Evolutionary conservation across 2,329 filamentous ascomycete genomes (phyloP).

Genomic region (Aciculosporium take): DNA sequence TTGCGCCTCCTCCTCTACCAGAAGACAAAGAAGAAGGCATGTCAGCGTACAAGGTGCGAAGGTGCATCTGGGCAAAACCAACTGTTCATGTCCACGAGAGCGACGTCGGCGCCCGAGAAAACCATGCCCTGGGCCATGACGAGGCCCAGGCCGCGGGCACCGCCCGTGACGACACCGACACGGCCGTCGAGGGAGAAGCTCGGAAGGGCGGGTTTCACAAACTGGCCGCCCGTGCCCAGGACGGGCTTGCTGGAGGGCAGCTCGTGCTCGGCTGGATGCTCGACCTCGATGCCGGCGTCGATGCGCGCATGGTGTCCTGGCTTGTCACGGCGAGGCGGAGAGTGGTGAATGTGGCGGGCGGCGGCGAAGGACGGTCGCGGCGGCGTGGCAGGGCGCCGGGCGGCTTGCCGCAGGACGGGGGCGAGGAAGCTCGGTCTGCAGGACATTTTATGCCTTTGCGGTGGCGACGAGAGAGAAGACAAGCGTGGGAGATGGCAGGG

Average conservation of each 20-base stretch:
- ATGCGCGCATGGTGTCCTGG: conserved; percentile 63
- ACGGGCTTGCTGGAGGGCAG: conserved; percentile 59
- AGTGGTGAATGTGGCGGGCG: conserved; percentile 19
- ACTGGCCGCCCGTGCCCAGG: conserved; percentile 61
- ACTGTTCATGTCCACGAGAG: conserved; percentile 91
- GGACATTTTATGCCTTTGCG: conserved; percentile 10
- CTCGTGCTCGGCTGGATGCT: conserved; percentile 62
- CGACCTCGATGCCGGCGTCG: conserved; percentile 61
- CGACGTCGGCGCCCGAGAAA: conserved; percentile 73
- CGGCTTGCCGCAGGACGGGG: conserved; percentile 16
- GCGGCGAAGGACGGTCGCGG: conserved; percentile 13
- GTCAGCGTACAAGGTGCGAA: neutral
- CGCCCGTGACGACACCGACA: conserved; percentile 77
- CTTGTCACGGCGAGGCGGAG: conserved; percentile 23
- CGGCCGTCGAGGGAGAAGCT: conserved; percentile 76
- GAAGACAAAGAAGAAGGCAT: neutral
- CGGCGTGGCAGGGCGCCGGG: conserved; percentile 13
- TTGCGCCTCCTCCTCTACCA: conserved; percentile 67
- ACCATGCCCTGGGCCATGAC: conserved; percentile 91
- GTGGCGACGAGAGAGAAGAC: too few species aligned
- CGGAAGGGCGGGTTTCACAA: conserved; percentile 73
- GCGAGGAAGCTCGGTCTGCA: conserved; percentile 11
- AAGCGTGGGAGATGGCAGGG: too few species aligned
- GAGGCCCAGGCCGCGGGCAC: conserved; percentile 74
- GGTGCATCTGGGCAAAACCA: neutral